Percentiles rank a stretch among this genome's conserved stretches.
Conservation (phyloP, 306 rosid species). For the Pyrus bretschneideri region DNA sequence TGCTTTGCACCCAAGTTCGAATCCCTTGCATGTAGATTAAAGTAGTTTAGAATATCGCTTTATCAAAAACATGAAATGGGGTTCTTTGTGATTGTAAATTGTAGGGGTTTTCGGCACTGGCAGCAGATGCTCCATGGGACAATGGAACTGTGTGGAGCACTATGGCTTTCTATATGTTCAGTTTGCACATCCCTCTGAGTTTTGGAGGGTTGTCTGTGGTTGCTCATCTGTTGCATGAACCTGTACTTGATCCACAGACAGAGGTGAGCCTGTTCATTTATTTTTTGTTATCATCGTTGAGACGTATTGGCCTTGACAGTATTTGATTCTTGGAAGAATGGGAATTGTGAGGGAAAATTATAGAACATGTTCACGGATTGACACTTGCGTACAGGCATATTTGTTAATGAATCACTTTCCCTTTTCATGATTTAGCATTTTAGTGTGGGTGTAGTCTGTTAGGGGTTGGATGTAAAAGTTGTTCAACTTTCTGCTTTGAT, state of each 20-base stretch:
- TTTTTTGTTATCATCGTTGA: not conserved
- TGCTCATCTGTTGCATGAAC: conserved; percentile 34
- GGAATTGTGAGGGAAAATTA: not conserved
- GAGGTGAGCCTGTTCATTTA: conserved; percentile 35
- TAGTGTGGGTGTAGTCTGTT: not conserved
- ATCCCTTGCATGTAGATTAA: not conserved
- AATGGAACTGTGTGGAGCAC: conserved; percentile 49
- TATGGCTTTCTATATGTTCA: conserved; percentile 58
- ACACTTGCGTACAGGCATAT: no score
- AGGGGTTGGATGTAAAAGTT: not conserved
- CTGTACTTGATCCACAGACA: conserved; percentile 59
- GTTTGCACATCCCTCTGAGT: conserved; percentile 82
- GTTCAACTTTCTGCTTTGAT: not conserved
- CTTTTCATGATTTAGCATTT: not conserved
- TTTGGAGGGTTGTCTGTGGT: conserved; percentile 69
- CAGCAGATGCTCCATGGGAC: conserved; percentile 55
- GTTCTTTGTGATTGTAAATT: conserved; percentile 5
- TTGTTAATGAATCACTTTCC: not conserved
- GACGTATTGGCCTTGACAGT: not conserved
- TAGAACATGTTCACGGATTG: no score
- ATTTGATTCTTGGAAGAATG: not conserved
- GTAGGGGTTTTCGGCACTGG: conserved; percentile 59
- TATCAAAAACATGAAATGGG: not conserved
- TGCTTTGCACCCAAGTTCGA: not conserved
- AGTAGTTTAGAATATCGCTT: not conserved